phyloP scores from a whole-genome alignment of 2,329 filamentous ascomycete species.

The Cytospora mali region DNA sequence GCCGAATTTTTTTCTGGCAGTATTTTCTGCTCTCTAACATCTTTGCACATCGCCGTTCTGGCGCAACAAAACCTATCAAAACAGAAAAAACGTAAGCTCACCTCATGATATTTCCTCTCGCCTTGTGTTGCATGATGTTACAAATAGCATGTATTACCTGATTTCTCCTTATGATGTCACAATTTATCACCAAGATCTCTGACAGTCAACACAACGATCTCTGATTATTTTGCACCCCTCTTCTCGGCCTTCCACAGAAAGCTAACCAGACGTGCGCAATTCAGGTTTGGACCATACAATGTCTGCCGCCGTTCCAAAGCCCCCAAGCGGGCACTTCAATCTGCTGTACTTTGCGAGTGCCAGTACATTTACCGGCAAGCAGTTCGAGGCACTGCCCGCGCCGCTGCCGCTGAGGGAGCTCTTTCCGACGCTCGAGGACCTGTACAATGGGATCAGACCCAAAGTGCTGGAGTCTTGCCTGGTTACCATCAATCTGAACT shows the following conservation, averaged over 20 bases:
- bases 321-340: slow-evolving; percentile 69
- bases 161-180: slow-evolving; percentile 54
- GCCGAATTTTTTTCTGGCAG: background rate
- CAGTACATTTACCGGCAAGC: slow-evolving; percentile 69
- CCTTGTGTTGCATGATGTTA: slow-evolving; percentile 37
- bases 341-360: slow-evolving; percentile 83
- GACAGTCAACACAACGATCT: slow-evolving; percentile 41
- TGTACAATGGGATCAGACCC: slow-evolving; percentile 68
- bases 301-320: slow-evolving; percentile 43
- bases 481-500: slow-evolving; percentile 79
- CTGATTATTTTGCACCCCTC: slow-evolving; percentile 16
- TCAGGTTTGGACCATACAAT: slow-evolving; percentile 17
- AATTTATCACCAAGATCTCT: slow-evolving; percentile 74
- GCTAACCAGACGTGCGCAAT: slow-evolving; percentile 31
- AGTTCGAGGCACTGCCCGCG: slow-evolving; percentile 66
- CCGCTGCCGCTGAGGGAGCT: slow-evolving; percentile 65
- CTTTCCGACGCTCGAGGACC: slow-evolving; percentile 68
- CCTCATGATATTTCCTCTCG: background rate
- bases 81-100: slow-evolving; percentile 38
- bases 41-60: background rate
- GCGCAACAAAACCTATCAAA: background rate
- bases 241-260: slow-evolving; percentile 25
- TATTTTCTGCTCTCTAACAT: background rate
- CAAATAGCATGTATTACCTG: slow-evolving; percentile 47
- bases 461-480: slow-evolving; percentile 73